Percentiles rank a stretch among this genome's conserved stretches.
These are phyloP conservation scores for Bimuria novae-zelandiae DNA, from an alignment of 2,329 filamentous ascomycete genomes.

Conservation along the genomic window DNA sequence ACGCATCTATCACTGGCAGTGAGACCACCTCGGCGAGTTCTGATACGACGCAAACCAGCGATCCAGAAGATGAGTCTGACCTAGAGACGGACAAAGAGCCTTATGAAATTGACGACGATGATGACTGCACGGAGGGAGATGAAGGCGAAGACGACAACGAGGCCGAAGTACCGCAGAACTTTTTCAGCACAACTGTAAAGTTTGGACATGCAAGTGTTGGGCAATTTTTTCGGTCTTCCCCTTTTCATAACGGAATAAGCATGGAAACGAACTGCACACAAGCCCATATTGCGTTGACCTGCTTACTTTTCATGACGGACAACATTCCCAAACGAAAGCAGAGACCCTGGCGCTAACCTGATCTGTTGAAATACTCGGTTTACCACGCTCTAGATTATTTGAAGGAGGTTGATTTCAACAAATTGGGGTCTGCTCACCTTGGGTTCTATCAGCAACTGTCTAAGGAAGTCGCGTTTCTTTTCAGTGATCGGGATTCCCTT, in stretches of 20 bases:
- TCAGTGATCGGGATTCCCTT: not conserved
- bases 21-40: not conserved
- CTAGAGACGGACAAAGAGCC: too few species aligned
- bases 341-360: not conserved
- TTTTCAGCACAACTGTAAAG: not conserved
- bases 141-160: not conserved
- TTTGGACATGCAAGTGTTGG: constrained; percentile 5
- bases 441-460: not conserved
- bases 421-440: not conserved
- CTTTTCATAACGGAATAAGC: not conserved
- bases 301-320: not conserved
- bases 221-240: not conserved
- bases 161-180: not conserved
- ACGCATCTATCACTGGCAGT: not conserved
- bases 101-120: not conserved
- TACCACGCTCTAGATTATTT: not conserved
- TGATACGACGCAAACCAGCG: not conserved
- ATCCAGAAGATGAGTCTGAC: not conserved
- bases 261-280: not conserved
- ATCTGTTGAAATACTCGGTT: not conserved
- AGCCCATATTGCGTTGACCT: not conserved
- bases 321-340: not conserved
- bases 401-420: not conserved
- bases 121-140: not conserved
- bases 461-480: not conserved